Conservation (phyloP, 2,329 filamentous ascomycete species). For the Cephalotrichum gorgonifer region DNA sequence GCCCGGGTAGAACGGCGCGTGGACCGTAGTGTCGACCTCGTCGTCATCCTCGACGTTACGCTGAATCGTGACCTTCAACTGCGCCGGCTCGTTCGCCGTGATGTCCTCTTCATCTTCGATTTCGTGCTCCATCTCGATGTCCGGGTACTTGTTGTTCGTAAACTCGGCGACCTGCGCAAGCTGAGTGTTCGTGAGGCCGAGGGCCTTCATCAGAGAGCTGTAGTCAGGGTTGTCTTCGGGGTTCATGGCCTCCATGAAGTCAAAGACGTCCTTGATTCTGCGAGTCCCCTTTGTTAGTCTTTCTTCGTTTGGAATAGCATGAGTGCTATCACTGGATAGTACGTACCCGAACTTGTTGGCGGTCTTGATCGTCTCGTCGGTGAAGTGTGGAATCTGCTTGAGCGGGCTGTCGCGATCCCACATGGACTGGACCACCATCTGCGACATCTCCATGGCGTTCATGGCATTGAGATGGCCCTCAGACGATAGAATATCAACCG, state of each 20-base stretch:
- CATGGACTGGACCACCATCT: slow-evolving; percentile 98
- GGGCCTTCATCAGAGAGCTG: slow-evolving; percentile 61
- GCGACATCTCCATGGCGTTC: slow-evolving; percentile 97
- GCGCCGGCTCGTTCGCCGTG: slow-evolving; percentile 68
- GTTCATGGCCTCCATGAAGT: slow-evolving; percentile 99
- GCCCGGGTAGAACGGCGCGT: slow-evolving; percentile 86
- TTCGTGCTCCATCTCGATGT: slow-evolving; percentile 83
- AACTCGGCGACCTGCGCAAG: slow-evolving; percentile 85
- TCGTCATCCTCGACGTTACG: slow-evolving; percentile 67
- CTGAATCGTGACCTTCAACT: slow-evolving; percentile 74
- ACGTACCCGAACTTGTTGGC: slow-evolving; percentile 68
- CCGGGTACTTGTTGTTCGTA: slow-evolving; percentile 93
- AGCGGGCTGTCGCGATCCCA: slow-evolving; percentile 96
- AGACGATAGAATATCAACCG: slow-evolving; percentile 89
- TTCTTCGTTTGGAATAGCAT: not conserved
- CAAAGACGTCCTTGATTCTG: slow-evolving; percentile 85
- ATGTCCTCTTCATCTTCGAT: slow-evolving; percentile 73
- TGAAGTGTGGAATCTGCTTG: slow-evolving; percentile 96
- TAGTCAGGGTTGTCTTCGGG: slow-evolving; percentile 85
- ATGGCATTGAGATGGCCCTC: slow-evolving; percentile 95
- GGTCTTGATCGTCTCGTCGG: slow-evolving; percentile 69
- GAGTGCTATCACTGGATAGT: slow-evolving; percentile 1
- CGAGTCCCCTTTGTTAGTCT: slow-evolving; percentile 18
- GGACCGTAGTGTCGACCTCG: slow-evolving; percentile 70
- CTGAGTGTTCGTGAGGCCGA: slow-evolving; percentile 72